Evolutionary conservation across 1,284 basidiomycete genomes (phyloP).

Genomic region (Heimioporus retisporus): DNA sequence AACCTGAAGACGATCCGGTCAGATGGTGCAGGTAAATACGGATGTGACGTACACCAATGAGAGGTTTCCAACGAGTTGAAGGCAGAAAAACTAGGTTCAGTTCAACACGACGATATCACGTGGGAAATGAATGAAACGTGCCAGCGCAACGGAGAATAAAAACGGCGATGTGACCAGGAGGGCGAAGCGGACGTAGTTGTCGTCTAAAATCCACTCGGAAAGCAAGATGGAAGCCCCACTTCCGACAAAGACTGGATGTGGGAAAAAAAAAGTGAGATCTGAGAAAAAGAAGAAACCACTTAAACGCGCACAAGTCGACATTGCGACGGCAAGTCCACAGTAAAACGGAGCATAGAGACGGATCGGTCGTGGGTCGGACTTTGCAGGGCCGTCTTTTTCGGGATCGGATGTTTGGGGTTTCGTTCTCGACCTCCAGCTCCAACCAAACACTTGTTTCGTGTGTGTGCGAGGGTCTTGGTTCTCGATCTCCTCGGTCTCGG

Average conservation of each 20-base stretch:
- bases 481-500: too few species aligned
- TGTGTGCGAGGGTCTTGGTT: too few species aligned
- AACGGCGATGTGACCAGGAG: constrained; percentile 76
- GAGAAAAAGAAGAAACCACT: constrained; percentile 28
- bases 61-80: constrained; percentile 70
- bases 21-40: background rate
- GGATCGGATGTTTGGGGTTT: constrained; percentile 40
- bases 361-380: constrained; percentile 61
- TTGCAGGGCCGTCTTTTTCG: constrained; percentile 58
- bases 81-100: constrained; percentile 64
- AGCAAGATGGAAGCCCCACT: constrained; percentile 68
- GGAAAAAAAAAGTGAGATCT: constrained; percentile 5
- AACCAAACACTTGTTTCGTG: constrained; percentile 13
- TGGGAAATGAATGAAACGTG: constrained; percentile 47
- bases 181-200: constrained; percentile 69
- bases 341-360: constrained; percentile 85
- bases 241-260: constrained; percentile 66
- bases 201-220: constrained; percentile 77
- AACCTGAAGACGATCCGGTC: constrained; percentile 49
- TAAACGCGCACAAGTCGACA: constrained; percentile 65
- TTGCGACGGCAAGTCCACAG: constrained; percentile 74
- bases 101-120: constrained; percentile 16
- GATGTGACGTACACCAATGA: constrained; percentile 48
- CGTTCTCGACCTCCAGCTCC: constrained; percentile 40
- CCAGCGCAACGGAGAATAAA: constrained; percentile 79